Base-by-base conservation (phyloP, 208 protist species). In the Zelonia costaricensis region DNA sequence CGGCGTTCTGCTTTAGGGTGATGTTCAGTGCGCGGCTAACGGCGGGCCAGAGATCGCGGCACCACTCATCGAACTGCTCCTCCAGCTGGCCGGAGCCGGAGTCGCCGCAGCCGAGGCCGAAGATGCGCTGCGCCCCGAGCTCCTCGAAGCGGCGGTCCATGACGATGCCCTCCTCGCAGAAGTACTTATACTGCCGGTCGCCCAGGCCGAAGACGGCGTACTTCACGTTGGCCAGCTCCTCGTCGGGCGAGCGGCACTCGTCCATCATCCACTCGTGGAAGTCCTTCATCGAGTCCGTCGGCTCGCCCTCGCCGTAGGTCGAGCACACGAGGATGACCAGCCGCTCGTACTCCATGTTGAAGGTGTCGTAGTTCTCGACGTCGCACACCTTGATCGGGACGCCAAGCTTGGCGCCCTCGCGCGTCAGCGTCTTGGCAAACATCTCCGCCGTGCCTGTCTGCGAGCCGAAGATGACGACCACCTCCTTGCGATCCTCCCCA, bases 291-390 rank as follows among this genome's bases (percentile, higher is more conserved):
- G 88, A 89, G 72, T 97, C 92, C 0, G 94, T 96, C 22, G 86
- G 83, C 66, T 97, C 91, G 10, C 92, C 92, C 54, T 98, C 93
- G 46, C 91, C 94, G 67, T 93, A 95, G 43, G 92, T 98, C 44
- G 91, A 78, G 45, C 90, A 96, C 12, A 93, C 58, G 52, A 93
- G 71, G 22, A 95, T 74, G 25, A 95, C 78, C 22, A 93, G 68
- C 2, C 43, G 62, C 61, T 93, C 87, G 28, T 78, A 49, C 66
- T 90, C 81, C 22, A 93, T 62, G 48, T 84, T 63, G 67, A 52
- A 55, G 10, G 56, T 46, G 15, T 92, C 74, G 58, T 93, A 95
- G 59, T 71, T 76, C 60, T 95, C 88, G 2, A 81, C 71, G 53
- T 93, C 84, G 56, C 66, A 60, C 6, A 91, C 18, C 33, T 71